Evolutionary conservation across 2,329 filamentous ascomycete genomes (phyloP), one percentile per base, ranked within the genome.

Genomic region (Neonectria faginata): DNA sequence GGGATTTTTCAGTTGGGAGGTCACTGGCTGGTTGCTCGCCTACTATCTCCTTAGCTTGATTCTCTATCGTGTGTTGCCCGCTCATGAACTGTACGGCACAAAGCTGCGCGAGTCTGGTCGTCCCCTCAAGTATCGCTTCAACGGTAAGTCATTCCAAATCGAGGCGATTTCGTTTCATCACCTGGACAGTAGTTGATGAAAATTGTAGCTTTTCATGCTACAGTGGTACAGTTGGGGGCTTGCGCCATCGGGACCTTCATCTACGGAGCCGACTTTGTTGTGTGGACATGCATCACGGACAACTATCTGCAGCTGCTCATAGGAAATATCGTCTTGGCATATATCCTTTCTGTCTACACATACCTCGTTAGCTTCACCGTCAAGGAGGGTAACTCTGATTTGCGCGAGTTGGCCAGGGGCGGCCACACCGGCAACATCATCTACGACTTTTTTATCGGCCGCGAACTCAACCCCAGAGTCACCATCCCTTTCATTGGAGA

Each of bases 381-480:
- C 67, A 91, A 91, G 75, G 80, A 88, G 20, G 88, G 88, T 42
- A 93, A 96, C 75, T 80, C 84, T 0, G 84, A 90, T 22, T 79
- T 88, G 63, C 91, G 94, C 44, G 90, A 96, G 76, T 84, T 97
- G 3, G 94, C 94, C 0, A 86, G 86, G 6, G 93, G 93, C 29
- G 94, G 93, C 9, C 87, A 91, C 72, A 90, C 88, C 1, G 94
- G 93, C 56, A 97, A 93, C 77, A 81, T 92, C 65, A 83, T 97
- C 33, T 97, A 97, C 79, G 94, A 97, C 79, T 97, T 93, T 86
- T 97, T 93, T 79, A 97, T 97, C 67, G 94, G 94, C n/a, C 92
- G 94, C 20, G 94, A 97, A 77, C 89, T 97, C 60, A 97, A 97
- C 80, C 94, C 94, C 3, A 92, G 94, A 48, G 78, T 96, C 61